Percentiles rank a stretch among this genome's conserved stretches.
phyloP scores from a whole-genome alignment of 2,329 filamentous ascomycete genomes.

The Pseudogymnoascus sp. region DNA sequence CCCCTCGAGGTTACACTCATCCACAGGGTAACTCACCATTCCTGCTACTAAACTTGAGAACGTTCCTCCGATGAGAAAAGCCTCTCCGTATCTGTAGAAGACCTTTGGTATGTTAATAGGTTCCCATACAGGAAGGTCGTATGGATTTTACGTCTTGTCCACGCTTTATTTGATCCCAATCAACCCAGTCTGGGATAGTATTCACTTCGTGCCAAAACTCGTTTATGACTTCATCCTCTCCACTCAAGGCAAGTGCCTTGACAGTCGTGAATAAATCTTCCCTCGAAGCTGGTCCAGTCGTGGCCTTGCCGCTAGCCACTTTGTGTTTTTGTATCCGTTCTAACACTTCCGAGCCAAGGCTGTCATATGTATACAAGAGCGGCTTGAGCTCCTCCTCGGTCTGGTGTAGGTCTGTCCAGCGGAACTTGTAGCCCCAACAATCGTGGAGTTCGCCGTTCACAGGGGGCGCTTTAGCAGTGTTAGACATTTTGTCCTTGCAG shows the following conservation, averaged over 20 bases:
- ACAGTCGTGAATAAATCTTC: slow-evolving; percentile 60
- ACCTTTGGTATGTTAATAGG: slow-evolving; percentile 28
- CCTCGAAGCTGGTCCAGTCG: slow-evolving; percentile 26
- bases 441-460: background rate
- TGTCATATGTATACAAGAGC: slow-evolving; percentile 61
- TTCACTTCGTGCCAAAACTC: slow-evolving; percentile 61
- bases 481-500: background rate
- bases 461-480: background rate
- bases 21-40: background rate
- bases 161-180: slow-evolving; percentile 67
- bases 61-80: slow-evolving; percentile 44
- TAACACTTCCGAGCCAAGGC: slow-evolving; percentile 58
- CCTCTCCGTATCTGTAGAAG: slow-evolving; percentile 68
- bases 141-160: slow-evolving; percentile 50
- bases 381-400: slow-evolving; percentile 51
- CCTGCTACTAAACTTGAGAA: slow-evolving; percentile 7
- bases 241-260: slow-evolving; percentile 42
- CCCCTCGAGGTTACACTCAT: background rate
- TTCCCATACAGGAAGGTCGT: background rate
- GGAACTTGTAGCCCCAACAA: slow-evolving; percentile 60
- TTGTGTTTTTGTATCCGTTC: slow-evolving; percentile 39
- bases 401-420: slow-evolving; percentile 59
- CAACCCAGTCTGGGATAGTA: slow-evolving; percentile 64
- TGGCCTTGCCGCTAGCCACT: slow-evolving; percentile 32
- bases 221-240: slow-evolving; percentile 44